Percentiles rank a stretch among this genome's conserved stretches.
Evolutionary conservation across 1,284 basidiomycete species (phyloP).

Genomic region (Cerrena zonata): DNA sequence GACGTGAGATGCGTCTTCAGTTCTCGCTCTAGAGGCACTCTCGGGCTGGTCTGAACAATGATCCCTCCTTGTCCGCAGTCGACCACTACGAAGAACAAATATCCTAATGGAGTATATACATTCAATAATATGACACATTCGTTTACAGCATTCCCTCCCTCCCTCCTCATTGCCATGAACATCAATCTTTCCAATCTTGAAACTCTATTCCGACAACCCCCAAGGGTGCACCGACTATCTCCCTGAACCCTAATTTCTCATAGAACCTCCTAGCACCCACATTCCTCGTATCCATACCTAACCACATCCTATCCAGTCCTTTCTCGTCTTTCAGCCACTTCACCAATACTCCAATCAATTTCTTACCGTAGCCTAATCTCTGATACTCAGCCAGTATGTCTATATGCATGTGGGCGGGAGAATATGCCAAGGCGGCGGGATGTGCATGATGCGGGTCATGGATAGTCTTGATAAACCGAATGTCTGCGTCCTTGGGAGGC

Average conservation of each 20-base stretch:
- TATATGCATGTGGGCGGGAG: slow-evolving; percentile 64
- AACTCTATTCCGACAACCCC: slow-evolving; percentile 46
- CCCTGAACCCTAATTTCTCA: slow-evolving; percentile 46
- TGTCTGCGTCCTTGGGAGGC: slow-evolving; percentile 39
- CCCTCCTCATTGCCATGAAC: no score
- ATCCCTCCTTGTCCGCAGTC: no score
- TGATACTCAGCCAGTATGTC: slow-evolving; percentile 57
- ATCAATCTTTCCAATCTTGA: slow-evolving; percentile 31
- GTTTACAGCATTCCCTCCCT: no score
- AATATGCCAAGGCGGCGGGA: slow-evolving; percentile 46
- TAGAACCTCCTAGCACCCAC: slow-evolving; percentile 54
- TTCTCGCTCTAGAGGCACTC: no score
- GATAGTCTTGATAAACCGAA: slow-evolving; percentile 43
- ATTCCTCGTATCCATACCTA: slow-evolving; percentile 59
- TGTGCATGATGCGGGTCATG: slow-evolving; percentile 42
- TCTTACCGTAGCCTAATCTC: slow-evolving; percentile 57
- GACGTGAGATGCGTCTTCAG: no score
- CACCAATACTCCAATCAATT: slow-evolving; percentile 47
- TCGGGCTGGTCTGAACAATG: no score
- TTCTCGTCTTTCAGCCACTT: slow-evolving; percentile 40
- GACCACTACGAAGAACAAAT: neutral
- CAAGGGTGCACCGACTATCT: slow-evolving; percentile 42
- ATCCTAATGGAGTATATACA: no score
- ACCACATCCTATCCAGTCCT: slow-evolving; percentile 49
- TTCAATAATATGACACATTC: neutral